A percentile compares a stretch with the other conserved stretches of the same genome.
Conservation (phyloP, 2,329 filamentous ascomycete genomes). For the Monilinia fructigena region DNA sequence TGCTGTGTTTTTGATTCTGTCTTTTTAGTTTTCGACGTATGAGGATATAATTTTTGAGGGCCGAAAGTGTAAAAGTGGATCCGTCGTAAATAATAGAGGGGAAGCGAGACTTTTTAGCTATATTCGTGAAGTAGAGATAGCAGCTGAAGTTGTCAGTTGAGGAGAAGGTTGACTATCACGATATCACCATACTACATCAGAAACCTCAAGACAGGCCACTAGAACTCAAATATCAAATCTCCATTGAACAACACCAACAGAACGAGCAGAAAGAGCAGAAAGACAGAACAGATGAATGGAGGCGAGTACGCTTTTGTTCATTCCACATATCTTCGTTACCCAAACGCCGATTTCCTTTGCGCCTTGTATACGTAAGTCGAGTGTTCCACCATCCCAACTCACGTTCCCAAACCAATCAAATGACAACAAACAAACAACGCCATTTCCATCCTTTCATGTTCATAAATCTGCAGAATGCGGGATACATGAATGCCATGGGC, state of each 20-base stretch:
- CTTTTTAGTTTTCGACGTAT: background rate
- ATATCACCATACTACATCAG: background rate
- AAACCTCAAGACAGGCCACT: too few species aligned
- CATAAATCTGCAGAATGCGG: background rate
- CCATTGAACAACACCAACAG: background rate
- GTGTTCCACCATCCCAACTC: background rate
- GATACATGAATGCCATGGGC: slow-evolving; percentile 9
- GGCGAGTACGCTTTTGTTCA: slow-evolving; percentile 11
- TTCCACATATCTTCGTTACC: slow-evolving; percentile 20
- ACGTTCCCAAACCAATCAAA: slow-evolving; percentile 4
- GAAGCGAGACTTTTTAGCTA: background rate
- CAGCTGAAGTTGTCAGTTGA: background rate
- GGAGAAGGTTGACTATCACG: background rate
- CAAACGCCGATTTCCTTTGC: slow-evolving; percentile 12
- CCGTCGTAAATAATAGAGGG: background rate
- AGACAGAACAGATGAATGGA: background rate
- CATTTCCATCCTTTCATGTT: slow-evolving; percentile 3
- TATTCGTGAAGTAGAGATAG: background rate
- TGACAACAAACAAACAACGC: slow-evolving; percentile 2
- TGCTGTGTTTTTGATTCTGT: too few species aligned
- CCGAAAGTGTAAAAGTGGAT: background rate
- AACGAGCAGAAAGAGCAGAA: background rate
- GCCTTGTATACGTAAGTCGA: slow-evolving; percentile 8
- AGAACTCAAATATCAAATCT: background rate
- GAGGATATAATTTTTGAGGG: background rate